Base-by-base conservation (phyloP, 345 rosid species). In the Populus davidiana region DNA sequence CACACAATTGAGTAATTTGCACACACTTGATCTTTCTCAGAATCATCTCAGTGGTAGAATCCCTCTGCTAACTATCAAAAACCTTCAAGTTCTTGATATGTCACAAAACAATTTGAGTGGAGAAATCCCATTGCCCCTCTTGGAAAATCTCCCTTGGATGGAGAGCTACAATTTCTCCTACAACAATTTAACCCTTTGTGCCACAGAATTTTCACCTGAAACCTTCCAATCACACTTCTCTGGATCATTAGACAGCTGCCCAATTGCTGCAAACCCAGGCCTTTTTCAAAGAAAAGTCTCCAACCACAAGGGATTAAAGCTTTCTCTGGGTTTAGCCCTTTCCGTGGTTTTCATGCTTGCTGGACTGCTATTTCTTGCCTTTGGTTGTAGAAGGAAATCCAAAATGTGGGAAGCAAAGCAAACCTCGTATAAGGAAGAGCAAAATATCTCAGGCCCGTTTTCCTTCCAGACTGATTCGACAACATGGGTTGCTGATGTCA, bases 401-500 rank as follows among this genome's bases (percentile, higher is more conserved):
- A 86, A 82, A 70, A 78, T 49, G 59, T 91, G 91, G 89, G 87
- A 82, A 27, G 89, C 85, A 54, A 93, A 90, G 81, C 94, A 88
- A 79, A 74, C 86, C 23, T 83, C 93, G 5, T 89, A 81, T 27
- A 93, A 88, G 73, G 98, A 94, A 71, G 98, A 91, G 67, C 92
- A 85, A 69, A 86, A 78, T 39, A 85, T 94, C 79, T 91, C 97
- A 0, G 98, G 98, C 35, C 96, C 99, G 1, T 93, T 94, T 73
- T 91, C 96, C 0, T 94, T 93, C 85, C 94, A 94, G 75, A 90
- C 97, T 0, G 98, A 94, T 90, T 94, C 98, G 4, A 90, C 94
- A 11, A 93, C 93, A 41, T 93, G 98, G 98, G 91, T 94, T 2
- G 98, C 98, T 43, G 97, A 91, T 87, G 94, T 94, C 68, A 94